A percentile compares a stretch with the other conserved stretches of the same genome.
These are phyloP conservation scores for Penicillium fimorum DNA, from an alignment of 495 filamentous ascomycete species.

Conservation along the genomic window DNA sequence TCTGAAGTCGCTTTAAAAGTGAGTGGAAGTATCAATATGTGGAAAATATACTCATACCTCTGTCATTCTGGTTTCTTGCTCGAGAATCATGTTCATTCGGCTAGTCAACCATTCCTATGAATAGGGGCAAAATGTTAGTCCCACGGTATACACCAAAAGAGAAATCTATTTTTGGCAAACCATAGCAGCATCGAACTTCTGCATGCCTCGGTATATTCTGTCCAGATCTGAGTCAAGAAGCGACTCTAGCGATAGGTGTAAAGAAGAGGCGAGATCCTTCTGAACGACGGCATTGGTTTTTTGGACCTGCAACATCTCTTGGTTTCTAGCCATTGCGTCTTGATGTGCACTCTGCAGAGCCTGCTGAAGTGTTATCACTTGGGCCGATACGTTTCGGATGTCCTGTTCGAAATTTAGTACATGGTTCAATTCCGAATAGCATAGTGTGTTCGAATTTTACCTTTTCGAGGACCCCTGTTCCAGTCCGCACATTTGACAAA, in stretches of 20 bases:
- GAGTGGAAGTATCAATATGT: constrained; percentile 7
- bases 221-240: constrained; percentile 28
- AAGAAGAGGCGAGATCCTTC: constrained; percentile 30
- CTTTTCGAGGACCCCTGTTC: constrained; percentile 31
- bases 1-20: constrained; percentile 36
- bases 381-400: constrained; percentile 32
- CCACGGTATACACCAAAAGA: no score
- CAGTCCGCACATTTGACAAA: constrained; percentile 25
- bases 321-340: constrained; percentile 29
- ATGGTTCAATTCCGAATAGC: neutral
- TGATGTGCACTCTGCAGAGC: constrained; percentile 34
- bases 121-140: neutral
- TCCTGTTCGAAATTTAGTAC: constrained; percentile 26
- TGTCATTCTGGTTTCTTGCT: constrained; percentile 33
- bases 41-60: constrained; percentile 28
- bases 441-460: constrained; percentile 16
- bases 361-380: constrained; percentile 30
- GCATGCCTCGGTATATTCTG: constrained; percentile 31
- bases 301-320: constrained; percentile 25
- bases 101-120: constrained; percentile 30
- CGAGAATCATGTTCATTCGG: constrained; percentile 29
- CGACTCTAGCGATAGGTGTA: constrained; percentile 28
- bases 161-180: constrained; percentile 16
- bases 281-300: constrained; percentile 28
- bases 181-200: constrained; percentile 31